Evolutionary conservation across 2,329 filamentous ascomycete species (phyloP), one percentile per base, ranked within the genome.

Genomic region (Seiridium unicorne): DNA sequence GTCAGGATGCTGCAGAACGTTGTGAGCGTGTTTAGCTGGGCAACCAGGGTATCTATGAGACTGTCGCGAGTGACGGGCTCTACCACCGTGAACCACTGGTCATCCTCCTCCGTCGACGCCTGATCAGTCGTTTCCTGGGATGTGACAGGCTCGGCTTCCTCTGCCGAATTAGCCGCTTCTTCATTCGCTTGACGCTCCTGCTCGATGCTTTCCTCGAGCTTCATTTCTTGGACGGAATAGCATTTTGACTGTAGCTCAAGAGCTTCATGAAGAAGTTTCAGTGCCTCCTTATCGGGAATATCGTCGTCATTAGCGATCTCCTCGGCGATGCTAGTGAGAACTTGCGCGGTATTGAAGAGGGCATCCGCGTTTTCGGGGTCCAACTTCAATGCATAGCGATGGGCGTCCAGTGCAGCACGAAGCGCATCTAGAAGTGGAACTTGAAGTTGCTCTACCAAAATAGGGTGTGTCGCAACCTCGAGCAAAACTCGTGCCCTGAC

Each of bases 291-390:
- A 31, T 80, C 76, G 2, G 70, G 72, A 1, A 72, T 70, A 5
- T 81, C 79, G 47, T 79, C 80, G n/a, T 79, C 78, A 55, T 86
- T 83, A 1, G 81, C 77, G 6, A 84, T 70, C 2, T 77, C 77
- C 74, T 92, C 89, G 1, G 86, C 87, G 44, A 91, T 76, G 63
- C 83, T 86, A 0, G 85, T 88, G 44, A 91, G 76, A 3, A 90
- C 85, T 72, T 91, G 89, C 1, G 84, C 87, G 5, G 86, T 88
- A 69, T 92, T 92, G 77, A 91, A 92, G 7, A 90, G 75, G 4
- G 85, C 80, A 72, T 92, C 88, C 1, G 87, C 78, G 69, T 90
- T 90, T 46, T 86, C 80, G 54, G 83, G 79, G 31, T 87, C 81
- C 36, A 91, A 71, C 1, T 72, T 73, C 35, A 89, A 73, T 3